Conservation (phyloP, 306 rosid genomes). For the Prunus salicina region DNA sequence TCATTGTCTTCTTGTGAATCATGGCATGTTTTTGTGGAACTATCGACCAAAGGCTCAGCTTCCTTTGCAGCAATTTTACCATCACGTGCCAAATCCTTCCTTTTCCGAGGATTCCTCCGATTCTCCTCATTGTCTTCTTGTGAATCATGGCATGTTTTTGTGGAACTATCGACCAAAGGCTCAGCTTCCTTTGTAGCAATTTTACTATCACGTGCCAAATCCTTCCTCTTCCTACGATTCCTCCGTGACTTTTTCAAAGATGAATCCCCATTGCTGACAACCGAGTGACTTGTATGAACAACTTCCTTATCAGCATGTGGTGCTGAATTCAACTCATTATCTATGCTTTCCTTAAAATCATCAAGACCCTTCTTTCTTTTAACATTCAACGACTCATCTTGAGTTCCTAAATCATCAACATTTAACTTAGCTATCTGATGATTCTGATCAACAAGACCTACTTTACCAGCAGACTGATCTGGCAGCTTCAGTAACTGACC, state of each 20-base stretch:
- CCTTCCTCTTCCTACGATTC: constrained; percentile 47
- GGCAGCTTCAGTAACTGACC: constrained; percentile 35
- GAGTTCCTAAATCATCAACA: constrained; percentile 38
- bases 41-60: constrained; percentile 42
- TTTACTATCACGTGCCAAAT: constrained; percentile 35
- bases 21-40: constrained; percentile 41
- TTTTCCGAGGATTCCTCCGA: constrained; percentile 32
- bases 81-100: constrained; percentile 40
- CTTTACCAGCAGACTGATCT: constrained; percentile 37
- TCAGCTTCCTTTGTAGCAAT: constrained; percentile 41
- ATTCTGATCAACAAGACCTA: constrained; percentile 38
- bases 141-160: constrained; percentile 41
- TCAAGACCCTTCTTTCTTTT: constrained; percentile 10
- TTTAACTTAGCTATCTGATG: constrained; percentile 43
- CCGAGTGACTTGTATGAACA: constrained; percentile 26
- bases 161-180: constrained; percentile 39
- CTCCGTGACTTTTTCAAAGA: constrained; percentile 44
- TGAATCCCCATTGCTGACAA: constrained; percentile 50
- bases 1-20: constrained; percentile 61
- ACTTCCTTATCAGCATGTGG: constrained; percentile 20
- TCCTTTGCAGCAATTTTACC: constrained; percentile 34
- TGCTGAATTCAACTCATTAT: constrained; percentile 21
- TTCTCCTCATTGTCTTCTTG: constrained; percentile 77
- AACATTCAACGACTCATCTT: constrained; percentile 19
- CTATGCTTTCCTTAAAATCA: constrained; percentile 23